These are phyloP conservation scores for Oryza meridionalis DNA, from an alignment of 176 grass and related monocot species.

Conservation along the genomic window DNA sequence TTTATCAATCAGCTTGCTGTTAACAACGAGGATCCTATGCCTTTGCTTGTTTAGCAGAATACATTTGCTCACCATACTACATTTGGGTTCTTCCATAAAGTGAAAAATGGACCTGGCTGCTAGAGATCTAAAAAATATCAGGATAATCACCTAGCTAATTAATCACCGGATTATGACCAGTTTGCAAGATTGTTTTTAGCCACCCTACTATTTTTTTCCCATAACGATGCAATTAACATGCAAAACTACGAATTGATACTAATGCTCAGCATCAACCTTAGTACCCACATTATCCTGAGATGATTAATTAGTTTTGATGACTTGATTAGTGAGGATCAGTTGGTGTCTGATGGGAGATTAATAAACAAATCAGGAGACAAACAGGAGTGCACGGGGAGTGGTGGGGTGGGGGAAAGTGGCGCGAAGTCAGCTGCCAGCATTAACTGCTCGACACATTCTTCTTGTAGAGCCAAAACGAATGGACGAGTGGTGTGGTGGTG, in stretches of 20 bases:
- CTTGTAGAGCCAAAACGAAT: constrained; percentile 34
- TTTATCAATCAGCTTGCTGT: constrained; percentile 10
- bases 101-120: background rate
- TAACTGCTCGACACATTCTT: constrained; percentile 49
- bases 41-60: background rate
- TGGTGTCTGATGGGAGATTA: background rate
- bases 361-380: background rate
- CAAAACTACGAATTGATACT: too few species aligned
- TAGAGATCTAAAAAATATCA: background rate
- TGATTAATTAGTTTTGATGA: background rate
- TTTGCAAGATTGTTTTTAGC: too few species aligned
- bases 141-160: background rate
- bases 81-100: background rate
- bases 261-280: too few species aligned
- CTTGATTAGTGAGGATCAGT: background rate
- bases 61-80: background rate
- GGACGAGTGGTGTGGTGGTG: constrained; percentile 1
- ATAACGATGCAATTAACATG: too few species aligned
- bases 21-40: constrained; percentile 13
- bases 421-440: constrained; percentile 47
- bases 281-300: background rate
- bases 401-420: constrained; percentile 35
- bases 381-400: constrained; percentile 42
- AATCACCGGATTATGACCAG: too few species aligned
- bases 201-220: too few species aligned